phyloP scores from a whole-genome alignment of 1,284 basidiomycete genomes.

The Sanghuangporus weigelae region DNA sequence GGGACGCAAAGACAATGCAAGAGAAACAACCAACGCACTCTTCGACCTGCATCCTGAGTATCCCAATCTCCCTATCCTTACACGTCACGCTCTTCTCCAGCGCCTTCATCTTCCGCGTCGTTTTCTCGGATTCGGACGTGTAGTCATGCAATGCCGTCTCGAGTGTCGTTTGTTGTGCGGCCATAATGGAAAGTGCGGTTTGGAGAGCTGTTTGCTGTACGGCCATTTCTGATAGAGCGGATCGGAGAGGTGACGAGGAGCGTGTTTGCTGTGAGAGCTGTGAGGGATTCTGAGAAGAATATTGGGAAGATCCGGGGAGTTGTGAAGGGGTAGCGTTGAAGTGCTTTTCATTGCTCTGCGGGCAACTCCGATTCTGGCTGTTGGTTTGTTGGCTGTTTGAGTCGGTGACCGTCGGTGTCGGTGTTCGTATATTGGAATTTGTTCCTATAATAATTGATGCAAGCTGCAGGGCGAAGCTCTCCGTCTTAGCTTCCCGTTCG shows the following conservation, averaged over 20 bases:
- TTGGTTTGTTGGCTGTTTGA: not conserved
- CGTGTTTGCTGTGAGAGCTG: not conserved
- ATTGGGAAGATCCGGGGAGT: too few relatives aligned
- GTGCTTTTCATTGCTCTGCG: too few relatives aligned
- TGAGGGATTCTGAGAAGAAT: not conserved
- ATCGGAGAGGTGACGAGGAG: not conserved
- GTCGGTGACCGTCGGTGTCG: not conserved
- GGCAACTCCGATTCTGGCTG: too few relatives aligned
- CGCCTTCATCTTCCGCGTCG: constrained; percentile 28
- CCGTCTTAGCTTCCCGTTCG: not conserved
- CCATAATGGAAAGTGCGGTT: not conserved
- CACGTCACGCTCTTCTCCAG: constrained; percentile 32
- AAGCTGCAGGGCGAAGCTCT: not conserved
- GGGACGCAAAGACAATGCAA: not conserved
- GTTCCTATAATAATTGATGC: not conserved
- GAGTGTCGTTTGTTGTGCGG: constrained; percentile 7
- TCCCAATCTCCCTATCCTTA: constrained; percentile 34
- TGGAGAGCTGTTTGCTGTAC: constrained; percentile 14
- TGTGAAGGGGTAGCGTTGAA: too few relatives aligned
- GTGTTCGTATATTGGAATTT: constrained; percentile 15
- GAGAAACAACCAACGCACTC: constrained; percentile 21
- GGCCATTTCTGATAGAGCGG: constrained; percentile 14
- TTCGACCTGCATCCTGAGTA: constrained; percentile 30
- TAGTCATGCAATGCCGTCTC: constrained; percentile 30
- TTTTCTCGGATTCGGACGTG: constrained; percentile 31